phyloP scores from a whole-genome alignment of 805 yeast genomes.

The Metschnikowia arizonensis region DNA sequence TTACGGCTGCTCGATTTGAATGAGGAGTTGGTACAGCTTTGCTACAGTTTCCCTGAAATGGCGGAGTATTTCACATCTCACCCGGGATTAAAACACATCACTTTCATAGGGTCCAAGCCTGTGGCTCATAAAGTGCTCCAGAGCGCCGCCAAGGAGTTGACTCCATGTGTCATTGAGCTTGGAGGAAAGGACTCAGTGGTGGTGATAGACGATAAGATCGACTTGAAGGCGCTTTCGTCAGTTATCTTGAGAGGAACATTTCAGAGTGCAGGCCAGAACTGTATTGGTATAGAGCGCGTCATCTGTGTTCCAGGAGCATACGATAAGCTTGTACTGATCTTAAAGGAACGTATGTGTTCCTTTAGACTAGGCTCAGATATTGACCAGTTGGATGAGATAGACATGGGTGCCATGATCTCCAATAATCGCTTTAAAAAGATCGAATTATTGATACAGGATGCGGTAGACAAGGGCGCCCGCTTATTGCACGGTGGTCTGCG shows the following conservation, averaged over 20 bases:
- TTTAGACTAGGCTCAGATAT: slow-evolving; percentile 86
- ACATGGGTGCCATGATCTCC: slow-evolving; percentile 94
- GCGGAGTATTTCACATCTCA: slow-evolving; percentile 86
- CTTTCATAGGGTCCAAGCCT: slow-evolving; percentile 93
- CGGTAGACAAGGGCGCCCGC: slow-evolving; percentile 77
- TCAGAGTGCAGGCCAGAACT: slow-evolving; percentile 96
- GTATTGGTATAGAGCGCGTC: slow-evolving; percentile 95
- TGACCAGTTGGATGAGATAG: slow-evolving; percentile 85
- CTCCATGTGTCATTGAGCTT: slow-evolving; percentile 92
- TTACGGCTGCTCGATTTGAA: slow-evolving; percentile 70
- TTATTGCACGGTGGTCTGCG: slow-evolving; percentile 78
- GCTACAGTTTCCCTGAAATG: slow-evolving; percentile 83
- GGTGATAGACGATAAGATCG: slow-evolving; percentile 75
- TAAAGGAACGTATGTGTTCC: slow-evolving; percentile 53
- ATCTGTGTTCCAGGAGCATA: slow-evolving; percentile 73
- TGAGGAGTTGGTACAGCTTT: slow-evolving; percentile 80
- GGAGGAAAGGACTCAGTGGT: slow-evolving; percentile 96
- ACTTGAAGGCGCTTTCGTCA: slow-evolving; percentile 53
- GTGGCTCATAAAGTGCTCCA: slow-evolving; percentile 85
- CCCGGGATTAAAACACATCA: slow-evolving; percentile 77
- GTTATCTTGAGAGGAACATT: slow-evolving; percentile 91
- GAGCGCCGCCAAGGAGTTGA: slow-evolving; percentile 80
- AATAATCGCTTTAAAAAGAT: slow-evolving; percentile 66
- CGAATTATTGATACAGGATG: slow-evolving; percentile 65
- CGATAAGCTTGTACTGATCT: slow-evolving; percentile 52